A percentile compares a stretch with the other conserved stretches of the same genome.
These are phyloP conservation scores for Penicillium sp. DNA, from an alignment of 2,329 filamentous ascomycete species.

Conservation along the genomic window DNA sequence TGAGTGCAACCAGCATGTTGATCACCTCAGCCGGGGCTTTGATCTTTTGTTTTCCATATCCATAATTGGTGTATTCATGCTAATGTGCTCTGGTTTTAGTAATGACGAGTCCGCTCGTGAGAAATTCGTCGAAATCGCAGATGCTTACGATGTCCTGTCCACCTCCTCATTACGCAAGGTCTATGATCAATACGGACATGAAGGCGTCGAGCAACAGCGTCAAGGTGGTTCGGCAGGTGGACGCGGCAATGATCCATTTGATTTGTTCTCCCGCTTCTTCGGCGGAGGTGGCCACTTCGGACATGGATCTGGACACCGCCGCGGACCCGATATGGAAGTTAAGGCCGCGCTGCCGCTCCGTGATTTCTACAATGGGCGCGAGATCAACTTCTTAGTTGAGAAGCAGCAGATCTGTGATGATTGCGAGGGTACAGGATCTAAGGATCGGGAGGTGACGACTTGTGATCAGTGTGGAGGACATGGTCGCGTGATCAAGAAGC, in stretches of 20 bases:
- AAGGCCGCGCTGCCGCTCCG: conserved; percentile 74
- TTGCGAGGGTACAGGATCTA: conserved; percentile 82
- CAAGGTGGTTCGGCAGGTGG: conserved; percentile 63
- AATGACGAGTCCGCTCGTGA: conserved; percentile 76
- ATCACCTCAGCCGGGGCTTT: background rate
- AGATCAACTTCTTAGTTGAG: conserved; percentile 85
- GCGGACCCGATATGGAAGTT: conserved; percentile 87
- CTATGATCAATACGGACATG: conserved; percentile 92
- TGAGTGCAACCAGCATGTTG: conserved; percentile 47
- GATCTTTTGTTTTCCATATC: background rate
- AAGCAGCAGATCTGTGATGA: conserved; percentile 93
- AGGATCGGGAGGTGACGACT: conserved; percentile 78
- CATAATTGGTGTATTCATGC: background rate
- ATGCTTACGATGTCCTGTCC: conserved; percentile 91
- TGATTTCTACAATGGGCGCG: conserved; percentile 89
- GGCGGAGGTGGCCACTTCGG: conserved; percentile 85
- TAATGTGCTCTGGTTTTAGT: conserved; percentile 43
- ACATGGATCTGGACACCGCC: conserved; percentile 68
- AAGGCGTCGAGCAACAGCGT: conserved; percentile 81
- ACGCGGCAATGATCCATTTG: conserved; percentile 79
- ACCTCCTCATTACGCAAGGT: conserved; percentile 77
- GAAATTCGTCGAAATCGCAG: conserved; percentile 90
- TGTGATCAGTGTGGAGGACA: conserved; percentile 77
- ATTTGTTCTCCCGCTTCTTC: conserved; percentile 95
- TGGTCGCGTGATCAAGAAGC: conserved; percentile 82